Evolutionary conservation across 2,329 filamentous ascomycete species (phyloP).

Genomic region (Aspergillus japonicus): DNA sequence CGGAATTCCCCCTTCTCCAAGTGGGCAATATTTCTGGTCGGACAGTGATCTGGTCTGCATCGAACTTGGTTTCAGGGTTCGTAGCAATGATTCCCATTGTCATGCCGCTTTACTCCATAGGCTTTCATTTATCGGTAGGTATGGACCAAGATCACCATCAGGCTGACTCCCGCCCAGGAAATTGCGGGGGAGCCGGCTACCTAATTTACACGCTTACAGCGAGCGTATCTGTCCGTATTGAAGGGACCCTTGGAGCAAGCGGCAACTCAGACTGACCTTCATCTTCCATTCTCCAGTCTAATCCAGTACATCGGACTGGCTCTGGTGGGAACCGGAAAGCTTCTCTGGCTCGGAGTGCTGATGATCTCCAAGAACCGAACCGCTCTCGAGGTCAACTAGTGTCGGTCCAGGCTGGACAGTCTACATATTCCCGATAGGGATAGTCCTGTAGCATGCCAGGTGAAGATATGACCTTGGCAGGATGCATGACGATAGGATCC

Average conservation of each 20-base stretch:
- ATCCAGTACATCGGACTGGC: not conserved
- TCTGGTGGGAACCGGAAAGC: conserved; percentile 1
- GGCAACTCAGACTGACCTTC: conserved; percentile 2
- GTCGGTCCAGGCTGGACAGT: conserved; percentile 5
- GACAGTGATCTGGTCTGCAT: not conserved
- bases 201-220: not conserved
- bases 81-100: not conserved
- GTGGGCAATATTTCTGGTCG: not conserved
- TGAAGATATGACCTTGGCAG: not conserved
- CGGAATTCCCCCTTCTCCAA: not conserved
- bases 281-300: not conserved
- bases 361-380: conserved; percentile 8
- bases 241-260: not conserved
- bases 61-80: not conserved
- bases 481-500: conserved; percentile 1
- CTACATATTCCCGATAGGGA: conserved; percentile 5
- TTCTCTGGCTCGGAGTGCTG: conserved; percentile 13
- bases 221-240: not conserved
- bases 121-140: not conserved
- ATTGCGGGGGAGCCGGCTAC: not conserved
- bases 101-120: not conserved
- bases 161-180: not conserved
- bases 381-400: conserved; percentile 1
- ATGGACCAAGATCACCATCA: not conserved
- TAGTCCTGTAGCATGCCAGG: not conserved